Evolutionary conservation across 2,329 filamentous ascomycete species (phyloP), one percentile per base, ranked within the genome.

Genomic region (Cercospora zeina): DNA sequence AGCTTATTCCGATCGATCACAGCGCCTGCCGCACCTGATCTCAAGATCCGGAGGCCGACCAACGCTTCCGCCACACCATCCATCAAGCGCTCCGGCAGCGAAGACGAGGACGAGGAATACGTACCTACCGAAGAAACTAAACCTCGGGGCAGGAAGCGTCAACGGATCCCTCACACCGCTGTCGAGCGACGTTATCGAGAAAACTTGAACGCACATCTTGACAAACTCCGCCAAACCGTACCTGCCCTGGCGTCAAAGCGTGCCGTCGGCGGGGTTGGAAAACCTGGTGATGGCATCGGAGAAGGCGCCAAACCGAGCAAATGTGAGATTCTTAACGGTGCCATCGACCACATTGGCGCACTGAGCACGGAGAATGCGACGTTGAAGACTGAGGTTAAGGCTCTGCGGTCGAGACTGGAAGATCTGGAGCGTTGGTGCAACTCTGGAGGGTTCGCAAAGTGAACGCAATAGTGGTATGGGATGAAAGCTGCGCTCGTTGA

Each of bases 91-190:
- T 62, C 61, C 8, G 67, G 63, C 27, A 71, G 69, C 63, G 72
- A 73, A 19, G 70, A 72, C 16, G 71, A 70, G 59, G 71, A 73
- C 47, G 71, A 73, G 9, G 70, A 71, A 11, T 70, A 70, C 63
- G 61, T 69, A 6, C 68, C 69, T 19, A 60, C 37, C 27, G 65
- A 62, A 30, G 65, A 64, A 27, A 59, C 54, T 6, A 68, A 67
- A 49, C 61, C 59, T 14, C 67, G 73, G 50, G 70, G 69, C 63
- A 61, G 72, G 30, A 73, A 72, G 54, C 72, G 73, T 4, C 71
- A 73, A 56, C 73, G 73, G 53, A 74, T 75, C 50, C 73, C 73
- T 6, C 74, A 76, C 58, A 75, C 74, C 4, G 73, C 74, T 2
- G 70, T 72, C 31, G 73, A 75, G 62, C 69, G 73, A 33, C 69